Conservation (phyloP, 2,329 filamentous ascomycete genomes). For the Ophiostoma sp. region DNA sequence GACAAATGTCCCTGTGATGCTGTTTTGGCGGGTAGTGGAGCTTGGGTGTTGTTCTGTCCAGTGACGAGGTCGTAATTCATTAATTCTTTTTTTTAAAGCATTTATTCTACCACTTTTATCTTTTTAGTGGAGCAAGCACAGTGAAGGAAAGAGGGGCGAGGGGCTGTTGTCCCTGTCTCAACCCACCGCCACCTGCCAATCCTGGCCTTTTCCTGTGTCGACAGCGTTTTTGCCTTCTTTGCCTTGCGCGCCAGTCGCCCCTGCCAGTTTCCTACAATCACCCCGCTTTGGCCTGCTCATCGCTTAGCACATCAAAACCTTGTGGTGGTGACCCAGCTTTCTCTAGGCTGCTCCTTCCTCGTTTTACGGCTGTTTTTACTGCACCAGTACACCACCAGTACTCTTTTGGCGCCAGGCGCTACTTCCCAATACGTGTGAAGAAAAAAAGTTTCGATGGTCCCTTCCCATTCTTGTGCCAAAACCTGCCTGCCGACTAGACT, state of each 20-base stretch:
- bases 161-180: not conserved
- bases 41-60: not conserved
- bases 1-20: not conserved
- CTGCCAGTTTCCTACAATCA: not conserved
- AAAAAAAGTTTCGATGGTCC: constrained; percentile 20
- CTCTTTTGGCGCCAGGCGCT: constrained; percentile 2
- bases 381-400: not conserved
- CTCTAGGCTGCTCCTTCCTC: constrained; percentile 7
- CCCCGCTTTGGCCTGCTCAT: constrained; percentile 12
- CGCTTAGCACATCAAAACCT: not conserved
- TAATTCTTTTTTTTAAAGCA: not conserved
- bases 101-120: not conserved
- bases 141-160: constrained; percentile 13
- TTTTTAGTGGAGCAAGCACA: constrained; percentile 3
- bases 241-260: constrained; percentile 6
- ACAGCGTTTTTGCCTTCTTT: not conserved
- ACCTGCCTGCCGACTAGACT: constrained; percentile 7
- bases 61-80: not conserved
- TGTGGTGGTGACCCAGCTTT: not conserved
- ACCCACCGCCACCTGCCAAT: constrained; percentile 6
- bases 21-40: constrained; percentile 4
- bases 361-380: not conserved
- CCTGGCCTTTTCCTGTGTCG: constrained; percentile 3
- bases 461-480: constrained; percentile 5
- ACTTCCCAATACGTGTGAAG: constrained; percentile 1